A percentile compares a stretch with the other conserved stretches of the same genome.
Conservation (phyloP, 805 yeast species). For the Teunomyces stri region DNA sequence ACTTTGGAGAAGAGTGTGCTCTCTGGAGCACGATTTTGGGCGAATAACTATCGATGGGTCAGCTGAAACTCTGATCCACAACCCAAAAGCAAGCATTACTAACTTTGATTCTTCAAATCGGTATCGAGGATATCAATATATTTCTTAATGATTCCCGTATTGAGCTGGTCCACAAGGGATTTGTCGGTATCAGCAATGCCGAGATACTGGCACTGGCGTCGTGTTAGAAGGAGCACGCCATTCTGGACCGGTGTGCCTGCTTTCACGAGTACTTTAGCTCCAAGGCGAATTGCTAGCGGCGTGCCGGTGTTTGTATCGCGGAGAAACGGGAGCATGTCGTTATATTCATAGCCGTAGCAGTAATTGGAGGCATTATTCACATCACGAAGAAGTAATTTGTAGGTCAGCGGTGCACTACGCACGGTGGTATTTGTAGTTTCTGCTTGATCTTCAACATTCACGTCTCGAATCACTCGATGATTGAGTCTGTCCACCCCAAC, state of each 20-base stretch:
- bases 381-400: slow-evolving; percentile 60
- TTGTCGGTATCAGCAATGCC: slow-evolving; percentile 25
- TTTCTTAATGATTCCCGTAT: slow-evolving; percentile 34
- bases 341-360: slow-evolving; percentile 55
- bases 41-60: slow-evolving; percentile 21
- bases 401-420: slow-evolving; percentile 23
- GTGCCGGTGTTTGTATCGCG: slow-evolving; percentile 20
- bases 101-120: slow-evolving; percentile 15
- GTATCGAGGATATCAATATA: slow-evolving; percentile 37
- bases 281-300: slow-evolving; percentile 45
- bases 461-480: slow-evolving; percentile 44
- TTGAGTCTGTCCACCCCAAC: slow-evolving; percentile 56
- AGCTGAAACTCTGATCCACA: neutral
- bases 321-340: slow-evolving; percentile 51
- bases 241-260: slow-evolving; percentile 46
- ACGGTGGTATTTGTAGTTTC: slow-evolving; percentile 5
- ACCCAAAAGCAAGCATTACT: neutral
- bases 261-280: slow-evolving; percentile 55
- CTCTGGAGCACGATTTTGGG: slow-evolving; percentile 67
- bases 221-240: slow-evolving; percentile 43
- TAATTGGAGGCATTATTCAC: slow-evolving; percentile 37
- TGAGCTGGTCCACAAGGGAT: slow-evolving; percentile 26
- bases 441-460: slow-evolving; percentile 44
- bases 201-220: slow-evolving; percentile 29
- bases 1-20: slow-evolving; percentile 67